Conservation (phyloP, 1,284 basidiomycete species). For the Pterulicium gracile region DNA sequence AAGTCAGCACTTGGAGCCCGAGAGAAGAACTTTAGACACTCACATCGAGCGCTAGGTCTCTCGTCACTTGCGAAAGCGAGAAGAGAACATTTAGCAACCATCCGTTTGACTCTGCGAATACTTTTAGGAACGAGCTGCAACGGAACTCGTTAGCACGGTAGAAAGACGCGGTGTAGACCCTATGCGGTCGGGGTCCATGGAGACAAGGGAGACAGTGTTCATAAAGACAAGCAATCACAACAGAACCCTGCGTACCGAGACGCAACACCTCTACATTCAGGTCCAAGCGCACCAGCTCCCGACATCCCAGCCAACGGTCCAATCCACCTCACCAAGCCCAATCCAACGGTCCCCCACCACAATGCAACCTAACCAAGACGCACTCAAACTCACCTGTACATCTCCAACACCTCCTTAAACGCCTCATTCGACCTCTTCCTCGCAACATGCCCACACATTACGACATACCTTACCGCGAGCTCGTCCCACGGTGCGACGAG, state of each 20-base stretch:
- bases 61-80: neutral
- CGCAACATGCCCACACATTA: constrained; percentile 58
- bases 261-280: too few species aligned
- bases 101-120: neutral
- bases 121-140: neutral
- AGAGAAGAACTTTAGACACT: neutral
- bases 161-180: too few species aligned
- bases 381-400: constrained; percentile 44
- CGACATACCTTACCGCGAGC: constrained; percentile 67
- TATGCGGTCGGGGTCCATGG: too few species aligned
- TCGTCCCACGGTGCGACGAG: constrained; percentile 73
- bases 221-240: too few species aligned
- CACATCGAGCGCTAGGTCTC: neutral
- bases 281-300: too few species aligned
- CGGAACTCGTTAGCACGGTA: neutral
- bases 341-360: constrained; percentile 27
- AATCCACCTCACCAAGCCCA: too few species aligned
- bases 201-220: too few species aligned
- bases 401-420: constrained; percentile 62
- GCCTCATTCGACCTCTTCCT: constrained; percentile 57
- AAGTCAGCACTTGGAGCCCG: neutral
- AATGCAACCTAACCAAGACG: neutral
- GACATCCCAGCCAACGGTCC: too few species aligned
- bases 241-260: too few species aligned
- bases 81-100: neutral